Evolutionary conservation across 352 stramenopile species (phyloP).

Genomic region (Phytopythium oedochilum): DNA sequence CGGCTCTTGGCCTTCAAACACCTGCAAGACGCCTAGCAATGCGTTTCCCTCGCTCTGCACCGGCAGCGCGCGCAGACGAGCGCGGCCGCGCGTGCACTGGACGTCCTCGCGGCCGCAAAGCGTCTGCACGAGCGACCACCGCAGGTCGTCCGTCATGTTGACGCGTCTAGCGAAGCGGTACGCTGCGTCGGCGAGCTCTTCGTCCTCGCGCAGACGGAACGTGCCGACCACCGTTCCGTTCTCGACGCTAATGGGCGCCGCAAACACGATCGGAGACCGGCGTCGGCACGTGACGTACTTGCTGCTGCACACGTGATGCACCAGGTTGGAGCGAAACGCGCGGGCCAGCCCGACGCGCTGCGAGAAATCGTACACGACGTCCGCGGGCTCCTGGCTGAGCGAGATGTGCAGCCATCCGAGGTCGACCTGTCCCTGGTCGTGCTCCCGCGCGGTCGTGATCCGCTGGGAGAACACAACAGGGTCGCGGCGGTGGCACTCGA

Average conservation of each 20-base stretch:
- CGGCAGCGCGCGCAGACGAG: conserved; percentile 41
- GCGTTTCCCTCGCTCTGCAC: conserved; percentile 26
- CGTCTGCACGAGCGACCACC: conserved; percentile 41
- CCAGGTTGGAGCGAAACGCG: conserved; percentile 33
- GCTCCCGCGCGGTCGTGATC: conserved; percentile 21
- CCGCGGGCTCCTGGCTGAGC: conserved; percentile 42
- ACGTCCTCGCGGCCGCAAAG: conserved; percentile 53
- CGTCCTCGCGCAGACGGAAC: conserved; percentile 46
- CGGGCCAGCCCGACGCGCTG: conserved; percentile 28
- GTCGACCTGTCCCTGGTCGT: conserved; percentile 11
- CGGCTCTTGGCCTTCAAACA: conserved; percentile 72
- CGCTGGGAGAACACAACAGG: conserved; percentile 49
- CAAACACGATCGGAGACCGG: conserved; percentile 37
- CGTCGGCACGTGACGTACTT: conserved; percentile 54
- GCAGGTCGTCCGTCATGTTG: conserved; percentile 44
- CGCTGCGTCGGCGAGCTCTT: conserved; percentile 68
- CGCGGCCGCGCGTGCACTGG: conserved; percentile 54
- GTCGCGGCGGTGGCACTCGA: conserved; percentile 29
- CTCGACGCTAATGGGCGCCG: conserved; percentile 45
- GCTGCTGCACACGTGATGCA: conserved; percentile 42
- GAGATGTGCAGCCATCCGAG: conserved; percentile 49
- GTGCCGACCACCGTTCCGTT: conserved; percentile 32
- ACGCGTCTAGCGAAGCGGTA: conserved; percentile 44
- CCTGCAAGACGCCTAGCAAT: conserved; percentile 35
- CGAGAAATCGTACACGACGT: conserved; percentile 46